Evolutionary conservation across 345 rosid genomes (phyloP).

Genomic region (Viola odorata): DNA sequence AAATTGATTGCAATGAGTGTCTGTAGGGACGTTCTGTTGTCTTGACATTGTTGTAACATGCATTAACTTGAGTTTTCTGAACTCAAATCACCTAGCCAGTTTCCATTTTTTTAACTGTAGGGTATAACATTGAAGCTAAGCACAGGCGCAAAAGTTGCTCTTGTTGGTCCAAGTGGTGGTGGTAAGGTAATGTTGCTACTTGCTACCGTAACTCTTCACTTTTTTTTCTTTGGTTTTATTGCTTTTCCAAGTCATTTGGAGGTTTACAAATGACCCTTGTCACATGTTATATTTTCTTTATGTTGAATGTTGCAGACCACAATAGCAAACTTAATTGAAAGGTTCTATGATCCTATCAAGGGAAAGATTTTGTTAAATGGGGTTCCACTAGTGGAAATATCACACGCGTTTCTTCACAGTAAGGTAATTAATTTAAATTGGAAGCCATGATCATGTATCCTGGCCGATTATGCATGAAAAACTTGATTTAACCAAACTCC

Average conservation of each 20-base stretch:
- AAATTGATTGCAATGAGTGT: not conserved
- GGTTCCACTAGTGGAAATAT: constrained; percentile 68
- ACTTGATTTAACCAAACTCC: not conserved
- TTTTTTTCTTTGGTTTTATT: not conserved
- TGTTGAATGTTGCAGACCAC: constrained; percentile 63
- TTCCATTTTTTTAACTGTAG: constrained; percentile 33
- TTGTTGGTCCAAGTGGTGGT: constrained; percentile 97
- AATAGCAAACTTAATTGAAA: constrained; percentile 81
- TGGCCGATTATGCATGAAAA: not conserved
- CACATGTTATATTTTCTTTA: not conserved
- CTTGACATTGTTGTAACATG: no score
- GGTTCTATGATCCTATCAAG: constrained; percentile 84
- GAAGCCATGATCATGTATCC: not conserved
- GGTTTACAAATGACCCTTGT: no score
- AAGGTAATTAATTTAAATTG: constrained; percentile 34
- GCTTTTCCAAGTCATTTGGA: not conserved
- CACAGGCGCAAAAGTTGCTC: constrained; percentile 86
- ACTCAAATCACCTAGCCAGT: not conserved
- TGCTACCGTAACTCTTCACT: not conserved
- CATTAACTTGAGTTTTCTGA: no score
- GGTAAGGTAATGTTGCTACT: constrained; percentile 57
- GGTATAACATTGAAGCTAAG: constrained; percentile 76
- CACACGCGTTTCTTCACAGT: constrained; percentile 73
- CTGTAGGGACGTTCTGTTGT: not conserved
- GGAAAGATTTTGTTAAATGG: constrained; percentile 80